These are phyloP conservation scores for Parasarocladium wereldwijsianum DNA, from an alignment of 2,329 filamentous ascomycete species.

Conservation along the genomic window DNA sequence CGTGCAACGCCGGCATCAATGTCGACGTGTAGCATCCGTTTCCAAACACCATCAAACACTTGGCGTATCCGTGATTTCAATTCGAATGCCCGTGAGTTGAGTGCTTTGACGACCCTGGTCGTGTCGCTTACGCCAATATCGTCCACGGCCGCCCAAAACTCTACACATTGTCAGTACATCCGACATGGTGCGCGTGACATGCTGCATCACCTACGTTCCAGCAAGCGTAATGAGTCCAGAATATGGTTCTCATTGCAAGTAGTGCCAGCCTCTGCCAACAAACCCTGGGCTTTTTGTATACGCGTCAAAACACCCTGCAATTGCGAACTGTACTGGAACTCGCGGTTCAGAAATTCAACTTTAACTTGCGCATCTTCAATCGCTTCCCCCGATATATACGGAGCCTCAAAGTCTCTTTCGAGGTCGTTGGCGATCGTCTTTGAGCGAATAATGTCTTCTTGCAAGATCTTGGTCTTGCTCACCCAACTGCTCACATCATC, in stretches of 20 bases:
- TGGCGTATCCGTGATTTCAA: conserved; percentile 53
- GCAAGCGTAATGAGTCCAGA: conserved; percentile 38
- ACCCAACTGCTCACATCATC: conserved; percentile 80
- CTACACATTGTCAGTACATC: conserved; percentile 16
- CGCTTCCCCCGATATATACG: conserved; percentile 35
- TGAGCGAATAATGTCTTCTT: conserved; percentile 72
- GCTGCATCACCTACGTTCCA: conserved; percentile 32
- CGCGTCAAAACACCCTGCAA: conserved; percentile 33
- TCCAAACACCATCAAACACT: conserved; percentile 58
- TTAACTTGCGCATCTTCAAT: conserved; percentile 38
- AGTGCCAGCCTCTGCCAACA: conserved; percentile 47
- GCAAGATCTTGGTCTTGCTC: conserved; percentile 65
- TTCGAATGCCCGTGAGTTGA: conserved; percentile 50
- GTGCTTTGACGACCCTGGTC: conserved; percentile 46
- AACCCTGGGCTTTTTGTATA: conserved; percentile 41
- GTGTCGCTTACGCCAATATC: conserved; percentile 44
- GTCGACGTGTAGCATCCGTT: conserved; percentile 49
- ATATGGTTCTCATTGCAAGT: conserved; percentile 39
- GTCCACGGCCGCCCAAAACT: conserved; percentile 42
- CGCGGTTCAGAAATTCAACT: conserved; percentile 39
- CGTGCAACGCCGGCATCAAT: conserved; percentile 35
- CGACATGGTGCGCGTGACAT: too few relatives aligned
- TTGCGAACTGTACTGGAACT: conserved; percentile 44
- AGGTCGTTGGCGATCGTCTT: conserved; percentile 71
- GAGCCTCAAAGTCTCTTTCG: conserved; percentile 57